Base-by-base conservation (phyloP, 805 yeast species). In the Saturnispora besseyi region DNA sequence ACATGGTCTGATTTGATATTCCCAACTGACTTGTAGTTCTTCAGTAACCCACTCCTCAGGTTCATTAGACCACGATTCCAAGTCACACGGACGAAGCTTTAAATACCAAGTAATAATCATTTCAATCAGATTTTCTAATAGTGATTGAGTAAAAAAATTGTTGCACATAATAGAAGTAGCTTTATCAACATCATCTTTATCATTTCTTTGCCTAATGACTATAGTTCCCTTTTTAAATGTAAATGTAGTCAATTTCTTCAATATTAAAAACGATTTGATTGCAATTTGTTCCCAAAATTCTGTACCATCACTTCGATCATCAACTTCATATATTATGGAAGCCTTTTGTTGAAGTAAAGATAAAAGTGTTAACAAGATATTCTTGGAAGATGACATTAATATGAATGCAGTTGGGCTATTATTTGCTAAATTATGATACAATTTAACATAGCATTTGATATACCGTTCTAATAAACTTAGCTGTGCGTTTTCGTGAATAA, bases 11-110 rank as follows among this genome's bases (percentile, higher is more conserved):
- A 89, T 74, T 61, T 86, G 90, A 62, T 71, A 87, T 61, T 90
- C 97, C 81, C 87, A 88, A 60, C 84, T 82, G 5, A 79, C 70
- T 46, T 81, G 75, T 51, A 82, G 68, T 56, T 89, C 95, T 59
- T 88, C 96, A 55, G 82, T 81, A 21, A 86, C 81, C 87, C 95
- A 93, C 63, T 88, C 96, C 62, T 89, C 98, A 0, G 98, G 96
- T 52, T 89, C 96, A 15, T 76, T 64, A 11, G 72, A 62, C 98
- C 98, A 93, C 36, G 78, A 70, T 57, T 86, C 95, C 44, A 91
- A 64, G 61, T 90, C 97, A 1, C 75, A 64, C 0, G 91, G 88
- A 51, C 81, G 78, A 44, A 90, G 65, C 50, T 83, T 77, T 54
- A 93, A 71, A 64, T 87, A 90, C 78, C 83, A 82, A 38, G 75